These are phyloP conservation scores for Xylaria digitata DNA, from an alignment of 2,329 filamentous ascomycete genomes.

Conservation along the genomic window DNA sequence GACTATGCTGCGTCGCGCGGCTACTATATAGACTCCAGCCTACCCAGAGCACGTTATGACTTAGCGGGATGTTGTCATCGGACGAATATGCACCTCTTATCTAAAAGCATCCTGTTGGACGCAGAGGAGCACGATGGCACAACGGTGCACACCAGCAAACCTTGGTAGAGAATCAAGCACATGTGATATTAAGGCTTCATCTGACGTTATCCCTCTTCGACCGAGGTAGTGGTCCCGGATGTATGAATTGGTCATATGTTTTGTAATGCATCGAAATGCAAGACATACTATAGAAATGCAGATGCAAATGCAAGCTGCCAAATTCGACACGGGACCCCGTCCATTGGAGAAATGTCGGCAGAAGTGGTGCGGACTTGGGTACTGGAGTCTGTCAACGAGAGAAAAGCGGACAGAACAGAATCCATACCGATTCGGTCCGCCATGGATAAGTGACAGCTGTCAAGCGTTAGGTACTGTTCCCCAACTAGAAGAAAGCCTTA, in stretches of 20 bases:
- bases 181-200: conserved; percentile 26
- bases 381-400: not conserved
- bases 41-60: conserved; percentile 20
- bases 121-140: not conserved
- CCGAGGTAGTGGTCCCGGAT: conserved; percentile 12
- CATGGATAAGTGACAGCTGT: not conserved
- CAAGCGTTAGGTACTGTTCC: not conserved
- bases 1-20: conserved; percentile 1
- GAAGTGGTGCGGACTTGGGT: too few relatives aligned
- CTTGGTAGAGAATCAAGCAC: not conserved
- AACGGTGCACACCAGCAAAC: not conserved
- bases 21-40: conserved; percentile 17
- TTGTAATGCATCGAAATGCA: conserved; percentile 26
- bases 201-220: conserved; percentile 30
- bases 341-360: conserved; percentile 2
- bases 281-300: conserved; percentile 27
- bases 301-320: conserved; percentile 19
- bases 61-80: conserved; percentile 28
- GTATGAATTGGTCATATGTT: conserved; percentile 31
- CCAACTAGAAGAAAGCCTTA: not conserved
- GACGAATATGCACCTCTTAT: not conserved
- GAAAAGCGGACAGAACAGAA: too few relatives aligned
- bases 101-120: not conserved
- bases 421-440: conserved; percentile 2
- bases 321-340: conserved; percentile 5